Evolutionary conservation across 441 rosid species (phyloP), one percentile per base, ranked within the genome.

Genomic region (Flueggea neowawraea): DNA sequence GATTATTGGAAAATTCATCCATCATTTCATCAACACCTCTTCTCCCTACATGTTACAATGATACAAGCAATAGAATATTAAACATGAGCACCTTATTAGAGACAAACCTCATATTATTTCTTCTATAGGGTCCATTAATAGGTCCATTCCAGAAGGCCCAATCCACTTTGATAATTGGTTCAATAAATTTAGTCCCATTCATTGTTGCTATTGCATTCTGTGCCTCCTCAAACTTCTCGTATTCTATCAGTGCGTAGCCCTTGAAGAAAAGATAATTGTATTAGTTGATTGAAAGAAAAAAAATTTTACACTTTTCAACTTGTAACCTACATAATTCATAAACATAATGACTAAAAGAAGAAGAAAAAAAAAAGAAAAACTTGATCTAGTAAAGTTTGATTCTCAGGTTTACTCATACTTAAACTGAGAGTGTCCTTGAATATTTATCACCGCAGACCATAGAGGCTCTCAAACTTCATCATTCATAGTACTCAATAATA

Each of bases 91-190:
- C 6, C 9, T 5, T 36, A 36, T 36, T 4, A 49, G 36, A 60
- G 62, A 73, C 89, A 66, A 69, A 94, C 99, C 98, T 91, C 79
- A 55, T 62, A 61, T 82, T 89, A 80, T 80, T 88, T 68, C 91
- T 85, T 75, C 71, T 85, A 62, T 70, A 75, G 54, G 86, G 75
- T 44, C 86, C 86, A 53, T 65, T 68, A 77, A 75, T 85, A 57
- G 97, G 97, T 6, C 98, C 98, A 60, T 71, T 87, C 82, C 90
- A 81, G 79, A 95, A 91, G 59, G 99, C 99, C 98, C 98, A 95
- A 54, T 91, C 97, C 61, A 89, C 99, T 44, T 28, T 81, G 68
- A 95, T 72, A 52, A 70, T 82, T 80, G 81, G 90, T 0, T 87
- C 78, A 36, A 91, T 89, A 64, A 95, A 82, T 72, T 88, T 88